Conservation (phyloP, 345 rosid species). For the Bruguiera parviflora region DNA sequence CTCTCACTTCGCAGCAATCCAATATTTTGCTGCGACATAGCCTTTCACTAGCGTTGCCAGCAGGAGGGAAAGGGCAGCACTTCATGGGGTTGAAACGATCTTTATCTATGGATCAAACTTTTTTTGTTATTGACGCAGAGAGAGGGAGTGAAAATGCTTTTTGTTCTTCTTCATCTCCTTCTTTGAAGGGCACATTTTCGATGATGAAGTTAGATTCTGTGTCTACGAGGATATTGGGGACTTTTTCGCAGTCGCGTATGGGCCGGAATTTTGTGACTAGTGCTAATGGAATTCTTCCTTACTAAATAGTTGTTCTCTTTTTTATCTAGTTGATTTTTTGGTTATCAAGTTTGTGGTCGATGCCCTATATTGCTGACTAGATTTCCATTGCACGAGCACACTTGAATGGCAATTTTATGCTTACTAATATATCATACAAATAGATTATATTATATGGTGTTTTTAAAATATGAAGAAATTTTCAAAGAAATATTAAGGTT, state of each 20-base stretch:
- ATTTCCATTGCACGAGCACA: too few species aligned
- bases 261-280: constrained; percentile 6
- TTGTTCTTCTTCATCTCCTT: background rate
- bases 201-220: constrained; percentile 25
- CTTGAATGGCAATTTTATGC: too few species aligned
- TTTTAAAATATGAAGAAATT: too few species aligned
- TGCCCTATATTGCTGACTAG: too few species aligned
- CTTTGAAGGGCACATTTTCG: background rate
- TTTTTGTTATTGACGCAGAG: constrained; percentile 16
- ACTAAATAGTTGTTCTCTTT: background rate
- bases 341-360: too few species aligned
- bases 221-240: constrained; percentile 31
- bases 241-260: constrained; percentile 31
- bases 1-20: constrained; percentile 6
- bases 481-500: too few species aligned
- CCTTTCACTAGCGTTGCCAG: constrained; percentile 16
- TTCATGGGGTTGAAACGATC: constrained; percentile 25
- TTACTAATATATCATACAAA: too few species aligned
- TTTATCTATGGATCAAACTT: constrained; percentile 38
- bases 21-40: constrained; percentile 19
- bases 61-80: constrained; percentile 12
- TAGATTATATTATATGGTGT: too few species aligned
- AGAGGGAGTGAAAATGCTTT: constrained; percentile 5
- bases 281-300: constrained; percentile 17
- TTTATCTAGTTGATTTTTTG: background rate